These are phyloP conservation scores for Henckelia pumila DNA, from an alignment of 257 asterid genomes.

Conservation along the genomic window DNA sequence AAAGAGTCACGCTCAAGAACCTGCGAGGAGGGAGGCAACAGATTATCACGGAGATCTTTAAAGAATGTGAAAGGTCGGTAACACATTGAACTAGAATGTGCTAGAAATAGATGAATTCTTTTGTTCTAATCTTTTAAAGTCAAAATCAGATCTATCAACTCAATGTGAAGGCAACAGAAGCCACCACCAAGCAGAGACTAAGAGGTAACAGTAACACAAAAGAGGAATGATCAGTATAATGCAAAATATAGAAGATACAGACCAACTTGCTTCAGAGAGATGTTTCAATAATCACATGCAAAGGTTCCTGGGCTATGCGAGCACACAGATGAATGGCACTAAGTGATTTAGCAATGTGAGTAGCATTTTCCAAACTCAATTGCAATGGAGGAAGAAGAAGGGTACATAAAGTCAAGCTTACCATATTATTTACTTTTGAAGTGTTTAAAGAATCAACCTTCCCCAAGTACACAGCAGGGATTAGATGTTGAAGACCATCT, in stretches of 20 bases:
- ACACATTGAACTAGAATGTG: conserved; percentile 25
- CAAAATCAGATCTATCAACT: not conserved
- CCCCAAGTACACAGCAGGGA: conserved; percentile 91
- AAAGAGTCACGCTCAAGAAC: conserved; percentile 60
- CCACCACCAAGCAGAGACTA: conserved; percentile 4
- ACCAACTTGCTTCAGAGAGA: conserved; percentile 7
- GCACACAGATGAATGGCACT: no score
- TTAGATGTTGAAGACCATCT: conserved; percentile 72
- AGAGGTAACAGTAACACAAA: not conserved
- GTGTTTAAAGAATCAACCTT: conserved; percentile 67
- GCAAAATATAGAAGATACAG: not conserved
- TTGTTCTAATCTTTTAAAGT: no score
- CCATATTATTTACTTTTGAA: conserved; percentile 60
- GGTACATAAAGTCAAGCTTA: conserved; percentile 35
- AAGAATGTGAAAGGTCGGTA: conserved; percentile 17
- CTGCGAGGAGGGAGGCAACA: conserved; percentile 40
- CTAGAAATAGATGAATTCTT: no score
- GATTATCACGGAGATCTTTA: conserved; percentile 25
- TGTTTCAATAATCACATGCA: conserved; percentile 6
- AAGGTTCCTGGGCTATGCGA: no score
- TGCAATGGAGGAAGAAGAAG: conserved; percentile 6
- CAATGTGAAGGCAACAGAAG: conserved; percentile 16
- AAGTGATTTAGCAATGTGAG: conserved; percentile 3
- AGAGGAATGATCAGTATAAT: not conserved
- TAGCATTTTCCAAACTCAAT: not conserved